Percentiles rank a stretch among this genome's conserved stretches.
phyloP scores from a whole-genome alignment of 768 basidiomycete species.

The Tylopilus plumbeoviolaceoides region DNA sequence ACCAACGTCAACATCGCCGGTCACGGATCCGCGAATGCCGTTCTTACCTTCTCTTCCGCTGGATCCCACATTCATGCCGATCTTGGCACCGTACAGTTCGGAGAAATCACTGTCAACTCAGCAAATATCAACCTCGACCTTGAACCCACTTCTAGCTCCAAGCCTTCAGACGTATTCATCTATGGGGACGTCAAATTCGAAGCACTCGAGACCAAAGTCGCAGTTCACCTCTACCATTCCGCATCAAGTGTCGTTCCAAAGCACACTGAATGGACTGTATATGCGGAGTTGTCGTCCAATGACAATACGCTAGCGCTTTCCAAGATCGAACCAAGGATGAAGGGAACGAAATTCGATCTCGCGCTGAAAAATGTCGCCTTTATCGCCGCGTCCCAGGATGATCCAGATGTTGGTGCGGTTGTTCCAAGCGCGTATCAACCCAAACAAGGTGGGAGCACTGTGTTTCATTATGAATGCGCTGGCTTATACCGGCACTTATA shows the following conservation, averaged over 20 bases:
- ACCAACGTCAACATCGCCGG: slow-evolving; percentile 1
- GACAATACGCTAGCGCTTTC: slow-evolving; percentile 2
- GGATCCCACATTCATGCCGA: slow-evolving; percentile 2
- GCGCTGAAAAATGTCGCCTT: neutral
- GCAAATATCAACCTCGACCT: slow-evolving; percentile 5
- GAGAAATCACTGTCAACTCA: neutral
- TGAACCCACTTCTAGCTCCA: neutral
- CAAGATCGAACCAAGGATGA: slow-evolving; percentile 1
- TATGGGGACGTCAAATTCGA: slow-evolving; percentile 2
- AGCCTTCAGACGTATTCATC: neutral
- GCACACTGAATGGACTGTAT: slow-evolving; percentile 4
- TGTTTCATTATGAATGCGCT: neutral
- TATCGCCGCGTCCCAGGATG: slow-evolving; percentile 3
- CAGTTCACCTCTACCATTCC: slow-evolving; percentile 5
- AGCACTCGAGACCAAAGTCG: neutral
- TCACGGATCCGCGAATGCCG: neutral
- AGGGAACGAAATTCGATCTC: slow-evolving; percentile 2
- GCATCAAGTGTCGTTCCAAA: neutral
- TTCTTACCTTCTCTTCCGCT: neutral
- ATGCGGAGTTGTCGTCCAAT: neutral
- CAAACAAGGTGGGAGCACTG: neutral
- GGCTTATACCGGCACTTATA: neutral
- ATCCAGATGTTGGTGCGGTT: neutral
- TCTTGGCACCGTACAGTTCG: neutral
- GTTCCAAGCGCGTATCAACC: neutral